Base-by-base conservation (phyloP, 2,329 filamentous ascomycete species). In the Pseudocercospora crystallina region DNA sequence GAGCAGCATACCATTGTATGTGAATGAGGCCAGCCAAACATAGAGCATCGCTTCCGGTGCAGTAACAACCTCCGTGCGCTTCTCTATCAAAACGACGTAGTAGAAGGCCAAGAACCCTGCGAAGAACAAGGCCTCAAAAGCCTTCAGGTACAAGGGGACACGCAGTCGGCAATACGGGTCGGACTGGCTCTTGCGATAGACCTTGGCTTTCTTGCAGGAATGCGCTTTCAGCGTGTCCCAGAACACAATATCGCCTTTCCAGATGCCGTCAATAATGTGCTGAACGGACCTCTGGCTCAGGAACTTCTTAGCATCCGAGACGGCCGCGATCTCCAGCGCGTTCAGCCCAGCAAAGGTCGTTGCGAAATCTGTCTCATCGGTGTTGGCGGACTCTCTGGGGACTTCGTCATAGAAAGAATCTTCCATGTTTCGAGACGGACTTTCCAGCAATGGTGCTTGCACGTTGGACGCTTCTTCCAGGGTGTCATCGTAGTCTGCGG, bases 231-330 rank as follows among this genome's bases (percentile, higher is more conserved):
- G 74, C 5, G 78, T 82, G 53, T 90, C 86, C 90, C 89, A 95
- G 68, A 95, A 94, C 33, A 91, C 81, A 53, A 95, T 90, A 58
- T 91, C 85, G 39, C 90, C 90, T 56, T 85, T 83, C 89, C 90
- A 95, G 47, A 95, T 88, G 42, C 87, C 87, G 39, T 87, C 86
- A 55, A 95, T 82, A 58, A 95, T 87, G 62, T 86, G 87, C 66
- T 95, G 90, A 9, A 95, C 86, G 2, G 88, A 81, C 53, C 80
- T 80, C 68, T 95, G 89, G 64, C 85, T 86, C 32, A 95, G 78
- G 60, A 95, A 95, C 39, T 87, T 87, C 72, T 95, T 95, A 29
- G 89, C 88, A 51, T 88, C 80, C 10, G 86, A 86, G 14, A 95
- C 83, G 39, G 86, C 85, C 20, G 89, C 90, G 62, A 95, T 91